Conservation (phyloP, 768 basidiomycete genomes). For the Podaxis mareebaensis region DNA sequence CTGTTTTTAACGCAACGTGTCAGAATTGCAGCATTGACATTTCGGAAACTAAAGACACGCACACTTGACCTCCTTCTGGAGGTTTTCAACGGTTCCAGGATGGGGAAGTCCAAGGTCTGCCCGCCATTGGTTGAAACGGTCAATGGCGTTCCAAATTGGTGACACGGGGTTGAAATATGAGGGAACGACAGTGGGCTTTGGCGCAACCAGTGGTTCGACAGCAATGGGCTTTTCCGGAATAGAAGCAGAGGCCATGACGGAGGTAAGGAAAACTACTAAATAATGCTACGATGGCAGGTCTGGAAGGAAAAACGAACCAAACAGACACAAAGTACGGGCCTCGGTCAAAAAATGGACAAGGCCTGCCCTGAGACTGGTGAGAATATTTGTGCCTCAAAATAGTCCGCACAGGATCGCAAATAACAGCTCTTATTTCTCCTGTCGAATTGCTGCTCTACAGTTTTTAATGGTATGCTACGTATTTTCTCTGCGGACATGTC, state of each 20-base stretch:
- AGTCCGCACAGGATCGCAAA: not conserved
- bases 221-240: conserved; percentile 37
- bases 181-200: conserved; percentile 34
- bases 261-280: conserved; percentile 21
- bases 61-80: conserved; percentile 94
- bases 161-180: conserved; percentile 47
- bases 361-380: not conserved
- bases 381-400: not conserved
- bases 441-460: conserved; percentile 2
- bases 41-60: conserved; percentile 25
- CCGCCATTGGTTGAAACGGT: conserved; percentile 81
- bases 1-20: conserved; percentile 39
- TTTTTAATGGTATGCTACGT: not conserved
- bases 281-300: conserved; percentile 31
- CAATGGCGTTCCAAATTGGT: conserved; percentile 67
- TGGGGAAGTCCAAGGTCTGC: conserved; percentile 79
- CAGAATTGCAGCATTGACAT: not conserved
- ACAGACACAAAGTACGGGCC: conserved; percentile 29
- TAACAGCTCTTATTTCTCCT: not conserved
- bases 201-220: conserved; percentile 37
- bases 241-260: conserved; percentile 45
- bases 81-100: conserved; percentile 91
- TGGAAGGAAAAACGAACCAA: conserved; percentile 35
- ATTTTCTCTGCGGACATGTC: not conserved
- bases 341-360: not conserved